Evolutionary conservation across 805 yeast genomes (phyloP).

Genomic region (Suhomyces prunicola): DNA sequence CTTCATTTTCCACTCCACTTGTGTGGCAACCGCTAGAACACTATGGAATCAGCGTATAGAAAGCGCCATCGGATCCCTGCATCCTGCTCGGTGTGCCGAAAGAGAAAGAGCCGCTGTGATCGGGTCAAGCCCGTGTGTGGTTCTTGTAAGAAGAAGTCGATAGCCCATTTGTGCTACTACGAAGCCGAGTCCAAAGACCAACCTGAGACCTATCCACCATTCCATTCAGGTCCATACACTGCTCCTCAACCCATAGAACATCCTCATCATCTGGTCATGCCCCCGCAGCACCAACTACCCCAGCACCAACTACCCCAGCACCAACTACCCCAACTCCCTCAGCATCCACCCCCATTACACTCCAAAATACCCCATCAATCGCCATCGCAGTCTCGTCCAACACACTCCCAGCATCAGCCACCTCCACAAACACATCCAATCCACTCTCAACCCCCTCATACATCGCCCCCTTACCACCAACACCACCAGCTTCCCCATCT

Average conservation of each 20-base stretch:
- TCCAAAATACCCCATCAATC: not conserved
- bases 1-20: not conserved
- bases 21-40: not conserved
- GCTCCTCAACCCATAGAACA: constrained; percentile 2
- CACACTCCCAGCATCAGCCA: not conserved
- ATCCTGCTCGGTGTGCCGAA: constrained; percentile 44
- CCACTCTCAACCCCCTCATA: not conserved
- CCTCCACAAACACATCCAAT: not conserved
- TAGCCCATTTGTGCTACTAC: constrained; percentile 41
- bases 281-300: not conserved
- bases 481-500: not conserved
- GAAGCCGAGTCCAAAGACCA: constrained; percentile 21
- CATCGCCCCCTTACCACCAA: not conserved
- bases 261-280: constrained; percentile 5
- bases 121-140: constrained; percentile 43
- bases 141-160: constrained; percentile 38
- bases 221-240: not conserved
- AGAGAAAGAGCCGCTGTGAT: constrained; percentile 43
- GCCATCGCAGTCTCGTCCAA: not conserved
- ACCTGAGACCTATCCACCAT: not conserved
- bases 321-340: not conserved
- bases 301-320: not conserved
- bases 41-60: constrained; percentile 26
- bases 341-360: not conserved
- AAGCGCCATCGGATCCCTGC: constrained; percentile 42